phyloP scores from a whole-genome alignment of 1,284 basidiomycete genomes.

The Vanrija pseudolonga region DNA sequence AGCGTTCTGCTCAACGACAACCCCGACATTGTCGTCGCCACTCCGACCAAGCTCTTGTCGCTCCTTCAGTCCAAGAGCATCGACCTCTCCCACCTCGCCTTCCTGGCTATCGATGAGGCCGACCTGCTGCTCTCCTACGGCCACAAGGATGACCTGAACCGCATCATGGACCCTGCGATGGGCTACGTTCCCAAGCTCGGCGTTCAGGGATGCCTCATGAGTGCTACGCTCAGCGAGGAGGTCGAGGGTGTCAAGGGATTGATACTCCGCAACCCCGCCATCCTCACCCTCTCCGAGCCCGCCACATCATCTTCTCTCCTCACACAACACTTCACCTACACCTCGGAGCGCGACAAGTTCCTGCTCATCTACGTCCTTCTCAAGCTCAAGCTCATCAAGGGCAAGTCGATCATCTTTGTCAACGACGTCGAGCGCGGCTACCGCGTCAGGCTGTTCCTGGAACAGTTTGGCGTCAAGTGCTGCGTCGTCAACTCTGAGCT shows the following conservation, averaged over 20 bases:
- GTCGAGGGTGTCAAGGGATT: conserved; percentile 87
- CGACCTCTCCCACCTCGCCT: conserved; percentile 58
- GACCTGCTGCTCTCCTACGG: conserved; percentile 97
- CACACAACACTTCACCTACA: conserved; percentile 78
- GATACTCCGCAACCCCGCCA: conserved; percentile 76
- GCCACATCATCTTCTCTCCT: conserved; percentile 62
- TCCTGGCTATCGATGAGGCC: conserved; percentile 95
- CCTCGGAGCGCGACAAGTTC: conserved; percentile 93
- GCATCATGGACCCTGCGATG: conserved; percentile 62
- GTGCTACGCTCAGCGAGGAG: conserved; percentile 95
- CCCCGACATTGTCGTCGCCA: conserved; percentile 88
- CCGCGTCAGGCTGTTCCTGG: conserved; percentile 91
- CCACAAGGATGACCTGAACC: conserved; percentile 84
- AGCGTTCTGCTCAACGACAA: conserved; percentile 76
- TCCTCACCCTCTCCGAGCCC: conserved; percentile 82
- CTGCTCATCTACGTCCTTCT: conserved; percentile 90
- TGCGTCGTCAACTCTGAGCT: conserved; percentile 96
- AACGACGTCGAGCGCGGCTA: conserved; percentile 95
- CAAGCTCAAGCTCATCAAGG: conserved; percentile 89
- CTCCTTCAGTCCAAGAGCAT: conserved; percentile 73
- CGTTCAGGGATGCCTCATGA: conserved; percentile 94
- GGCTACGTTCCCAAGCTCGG: conserved; percentile 72
- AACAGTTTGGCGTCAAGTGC: conserved; percentile 94
- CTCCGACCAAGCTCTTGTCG: conserved; percentile 76
- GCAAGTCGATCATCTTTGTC: conserved; percentile 96